A percentile compares a stretch with the other conserved stretches of the same genome.
Conservation (phyloP, 768 basidiomycete genomes). For the Hericium alpestre region DNA sequence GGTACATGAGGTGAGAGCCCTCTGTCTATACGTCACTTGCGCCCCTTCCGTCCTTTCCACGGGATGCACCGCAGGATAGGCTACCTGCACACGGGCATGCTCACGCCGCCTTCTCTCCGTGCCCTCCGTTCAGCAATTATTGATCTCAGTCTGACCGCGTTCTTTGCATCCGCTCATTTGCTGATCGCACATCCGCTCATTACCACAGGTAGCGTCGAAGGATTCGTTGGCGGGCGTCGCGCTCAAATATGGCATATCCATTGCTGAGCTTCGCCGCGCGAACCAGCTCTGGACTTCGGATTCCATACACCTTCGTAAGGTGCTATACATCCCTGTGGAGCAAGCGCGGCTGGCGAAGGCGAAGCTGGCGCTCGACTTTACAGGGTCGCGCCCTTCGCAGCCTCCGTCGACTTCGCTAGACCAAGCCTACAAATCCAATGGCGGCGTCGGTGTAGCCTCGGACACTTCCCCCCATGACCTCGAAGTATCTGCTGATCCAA, state of each 20-base stretch:
- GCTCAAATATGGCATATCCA: constrained; percentile 77
- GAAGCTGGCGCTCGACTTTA: constrained; percentile 16
- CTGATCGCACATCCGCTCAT: background rate
- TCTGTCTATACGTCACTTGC: background rate
- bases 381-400: constrained; percentile 5
- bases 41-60: background rate
- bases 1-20: constrained; percentile 42
- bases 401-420: background rate
- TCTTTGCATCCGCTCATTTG: background rate
- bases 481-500: background rate
- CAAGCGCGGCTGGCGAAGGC: constrained; percentile 36
- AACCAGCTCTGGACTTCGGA: constrained; percentile 95
- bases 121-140: background rate
- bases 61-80: background rate
- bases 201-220: constrained; percentile 41
- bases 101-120: background rate
- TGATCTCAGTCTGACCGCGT: background rate
- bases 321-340: constrained; percentile 71
- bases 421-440: background rate
- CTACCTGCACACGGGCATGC: too few species aligned
- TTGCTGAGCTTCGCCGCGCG: constrained; percentile 72
- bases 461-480: background rate
- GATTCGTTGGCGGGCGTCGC: constrained; percentile 86
- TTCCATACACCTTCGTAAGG: constrained; percentile 76
- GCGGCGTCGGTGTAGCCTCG: background rate